phyloP scores from a whole-genome alignment of 2,329 filamentous ascomycete species.

The Phyllachora maydis region DNA sequence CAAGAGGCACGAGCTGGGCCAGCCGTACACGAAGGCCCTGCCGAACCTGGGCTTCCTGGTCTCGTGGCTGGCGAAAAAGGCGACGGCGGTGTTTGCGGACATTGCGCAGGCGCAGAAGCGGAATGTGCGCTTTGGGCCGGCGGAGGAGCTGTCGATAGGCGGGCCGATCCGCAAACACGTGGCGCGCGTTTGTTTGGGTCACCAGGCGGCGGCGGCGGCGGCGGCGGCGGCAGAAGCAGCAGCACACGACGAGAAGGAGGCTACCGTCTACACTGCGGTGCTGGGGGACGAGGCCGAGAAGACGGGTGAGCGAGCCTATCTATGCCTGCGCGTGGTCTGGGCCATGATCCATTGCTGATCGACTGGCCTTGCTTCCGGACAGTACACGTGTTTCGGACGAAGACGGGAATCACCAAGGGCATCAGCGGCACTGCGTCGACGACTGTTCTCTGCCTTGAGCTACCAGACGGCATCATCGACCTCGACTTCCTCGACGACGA shows the following conservation, averaged over 20 bases:
- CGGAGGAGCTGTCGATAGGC: conserved; percentile 21
- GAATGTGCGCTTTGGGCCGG: conserved; percentile 44
- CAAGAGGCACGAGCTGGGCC: conserved; percentile 20
- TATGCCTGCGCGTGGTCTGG: too few species aligned
- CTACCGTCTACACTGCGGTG: too few species aligned
- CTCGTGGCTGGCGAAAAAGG: conserved; percentile 32
- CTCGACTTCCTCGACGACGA: conserved; percentile 47
- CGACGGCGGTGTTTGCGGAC: conserved; percentile 39
- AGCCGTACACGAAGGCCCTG: conserved; percentile 26
- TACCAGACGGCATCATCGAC: conserved; percentile 30
- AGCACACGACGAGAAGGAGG: conserved; percentile 3
- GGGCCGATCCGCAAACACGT: conserved; percentile 29
- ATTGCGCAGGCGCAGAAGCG: conserved; percentile 50
- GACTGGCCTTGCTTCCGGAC: too few species aligned
- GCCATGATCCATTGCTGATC: too few species aligned
- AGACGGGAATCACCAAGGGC: conserved; percentile 31
- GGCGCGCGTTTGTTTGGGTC: conserved; percentile 27
- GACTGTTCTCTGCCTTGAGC: conserved; percentile 17
- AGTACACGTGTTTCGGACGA: conserved; percentile 37
- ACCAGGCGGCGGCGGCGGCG: too few species aligned
- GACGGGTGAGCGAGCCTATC: too few species aligned
- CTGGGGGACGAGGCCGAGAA: too few species aligned
- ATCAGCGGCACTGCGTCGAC: conserved; percentile 26
- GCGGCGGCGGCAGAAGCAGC: too few species aligned
- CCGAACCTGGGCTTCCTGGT: conserved; percentile 44